A percentile compares a stretch with the other conserved stretches of the same genome.
These are phyloP conservation scores for Pseudogymnoascus sp. DNA, from an alignment of 2,329 filamentous ascomycete species.

Conservation along the genomic window DNA sequence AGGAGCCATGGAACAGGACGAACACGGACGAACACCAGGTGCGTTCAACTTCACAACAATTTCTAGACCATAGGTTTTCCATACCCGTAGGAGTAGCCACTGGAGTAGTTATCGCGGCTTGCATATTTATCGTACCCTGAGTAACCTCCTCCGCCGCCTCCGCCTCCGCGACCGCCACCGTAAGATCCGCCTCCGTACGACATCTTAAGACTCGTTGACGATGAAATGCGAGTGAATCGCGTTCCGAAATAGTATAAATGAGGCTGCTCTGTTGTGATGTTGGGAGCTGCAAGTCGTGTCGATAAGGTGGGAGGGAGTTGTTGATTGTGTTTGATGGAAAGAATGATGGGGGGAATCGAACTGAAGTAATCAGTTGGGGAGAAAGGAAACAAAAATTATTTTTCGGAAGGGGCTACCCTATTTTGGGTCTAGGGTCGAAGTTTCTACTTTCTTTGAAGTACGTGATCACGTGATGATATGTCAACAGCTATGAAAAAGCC, in stretches of 20 bases:
- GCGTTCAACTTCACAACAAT: conserved; percentile 27
- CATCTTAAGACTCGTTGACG: conserved; percentile 39
- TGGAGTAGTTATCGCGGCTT: conserved; percentile 36
- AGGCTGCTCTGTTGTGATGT: conserved; percentile 6
- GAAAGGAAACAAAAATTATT: conserved; percentile 6
- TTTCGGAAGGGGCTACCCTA: conserved; percentile 8
- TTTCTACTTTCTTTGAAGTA: not conserved
- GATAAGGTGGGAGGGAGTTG: not conserved
- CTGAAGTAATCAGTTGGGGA: conserved; percentile 7
- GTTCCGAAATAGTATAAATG: conserved; percentile 3
- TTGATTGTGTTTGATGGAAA: conserved; percentile 9
- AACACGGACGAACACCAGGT: conserved; percentile 11
- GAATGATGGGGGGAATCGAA: conserved; percentile 3
- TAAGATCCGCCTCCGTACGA: conserved; percentile 57
- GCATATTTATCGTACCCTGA: conserved; percentile 47
- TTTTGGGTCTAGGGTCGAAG: conserved; percentile 7
- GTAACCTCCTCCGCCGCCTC: conserved; percentile 38
- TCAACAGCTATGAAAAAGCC: not conserved
- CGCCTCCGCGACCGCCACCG: conserved; percentile 39
- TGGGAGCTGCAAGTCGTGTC: not conserved
- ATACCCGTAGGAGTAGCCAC: conserved; percentile 44
- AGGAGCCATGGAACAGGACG: not conserved
- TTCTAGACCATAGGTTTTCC: conserved; percentile 29
- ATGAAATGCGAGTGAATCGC: conserved; percentile 6
- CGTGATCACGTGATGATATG: not conserved